Evolutionary conservation across 495 filamentous ascomycete species (phyloP).

Genomic region (Neurospora cerealis): DNA sequence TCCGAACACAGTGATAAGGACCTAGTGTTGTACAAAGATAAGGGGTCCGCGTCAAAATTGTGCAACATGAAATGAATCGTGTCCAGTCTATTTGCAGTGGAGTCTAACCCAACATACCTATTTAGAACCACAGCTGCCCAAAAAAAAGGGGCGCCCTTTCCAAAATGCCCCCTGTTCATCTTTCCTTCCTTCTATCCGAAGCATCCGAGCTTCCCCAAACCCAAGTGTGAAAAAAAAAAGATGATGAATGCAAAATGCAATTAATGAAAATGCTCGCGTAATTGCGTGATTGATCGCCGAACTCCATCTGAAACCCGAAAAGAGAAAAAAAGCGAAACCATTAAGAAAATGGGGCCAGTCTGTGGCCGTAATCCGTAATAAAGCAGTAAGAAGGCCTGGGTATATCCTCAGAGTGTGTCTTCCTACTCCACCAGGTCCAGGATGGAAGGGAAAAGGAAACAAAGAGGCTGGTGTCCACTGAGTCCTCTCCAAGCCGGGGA

Average conservation of each 20-base stretch:
- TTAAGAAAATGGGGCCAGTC: not conserved
- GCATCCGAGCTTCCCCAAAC: not conserved
- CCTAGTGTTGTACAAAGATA: not conserved
- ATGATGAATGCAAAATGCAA: not conserved
- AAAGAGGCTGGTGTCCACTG: not conserved
- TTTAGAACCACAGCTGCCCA: not conserved
- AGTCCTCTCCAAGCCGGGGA: not conserved
- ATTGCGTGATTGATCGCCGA: not conserved
- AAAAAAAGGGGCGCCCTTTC: not conserved
- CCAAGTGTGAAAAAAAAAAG: not conserved
- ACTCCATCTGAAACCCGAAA: not conserved
- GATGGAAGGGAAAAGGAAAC: not conserved
- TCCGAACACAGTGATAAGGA: too few species aligned
- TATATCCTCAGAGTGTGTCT: not conserved
- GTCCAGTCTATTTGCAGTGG: not conserved
- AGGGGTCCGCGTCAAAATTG: not conserved
- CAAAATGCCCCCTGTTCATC: not conserved
- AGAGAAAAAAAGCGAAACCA: not conserved
- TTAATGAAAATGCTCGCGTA: not conserved
- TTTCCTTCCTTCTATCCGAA: not conserved
- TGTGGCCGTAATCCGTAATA: not conserved
- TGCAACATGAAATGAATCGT: not conserved
- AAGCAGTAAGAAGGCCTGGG: not conserved
- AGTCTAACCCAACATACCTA: not conserved
- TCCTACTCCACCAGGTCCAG: not conserved